These are phyloP conservation scores for Apophysomyces trapeziformis DNA, from an alignment of 371 early-diverging fungal species.

Conservation along the genomic window DNA sequence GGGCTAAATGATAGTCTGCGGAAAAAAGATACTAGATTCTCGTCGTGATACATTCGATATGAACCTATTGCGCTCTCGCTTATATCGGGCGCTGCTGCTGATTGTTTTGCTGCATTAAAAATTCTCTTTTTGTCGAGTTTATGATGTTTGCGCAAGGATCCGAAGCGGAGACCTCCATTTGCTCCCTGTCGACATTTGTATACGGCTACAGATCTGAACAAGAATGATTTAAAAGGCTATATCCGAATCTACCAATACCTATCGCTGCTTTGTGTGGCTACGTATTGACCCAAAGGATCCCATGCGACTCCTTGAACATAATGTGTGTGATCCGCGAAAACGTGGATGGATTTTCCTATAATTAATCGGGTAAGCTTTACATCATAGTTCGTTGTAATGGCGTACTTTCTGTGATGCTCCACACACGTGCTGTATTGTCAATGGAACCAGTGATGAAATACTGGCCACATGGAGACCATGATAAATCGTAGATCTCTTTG, in stretches of 20 bases:
- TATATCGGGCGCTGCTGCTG: slow-evolving; percentile 9
- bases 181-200: slow-evolving; percentile 31
- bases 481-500: slow-evolving; percentile 90
- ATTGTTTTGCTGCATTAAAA: slow-evolving; percentile 26
- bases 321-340: slow-evolving; percentile 86
- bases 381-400: not conserved
- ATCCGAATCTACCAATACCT: slow-evolving; percentile 48
- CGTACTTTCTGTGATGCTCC: slow-evolving; percentile 79
- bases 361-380: not conserved
- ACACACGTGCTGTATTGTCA: slow-evolving; percentile 92
- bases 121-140: slow-evolving; percentile 14
- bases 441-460: slow-evolving; percentile 89
- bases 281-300: slow-evolving; percentile 90
- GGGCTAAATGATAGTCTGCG: slow-evolving; percentile 88
- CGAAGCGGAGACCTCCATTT: slow-evolving; percentile 30
- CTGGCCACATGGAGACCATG: slow-evolving; percentile 93
- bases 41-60: slow-evolving; percentile 81
- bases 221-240: slow-evolving; percentile 5
- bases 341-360: slow-evolving; percentile 76
- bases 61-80: slow-evolving; percentile 4
- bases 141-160: slow-evolving; percentile 29
- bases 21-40: slow-evolving; percentile 91
- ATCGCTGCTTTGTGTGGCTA: slow-evolving; percentile 94
- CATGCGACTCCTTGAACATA: slow-evolving; percentile 97
- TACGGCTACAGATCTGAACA: slow-evolving; percentile 55